Base-by-base conservation (phyloP, 2,329 filamentous ascomycete species). In the Colletotrichum sp. region DNA sequence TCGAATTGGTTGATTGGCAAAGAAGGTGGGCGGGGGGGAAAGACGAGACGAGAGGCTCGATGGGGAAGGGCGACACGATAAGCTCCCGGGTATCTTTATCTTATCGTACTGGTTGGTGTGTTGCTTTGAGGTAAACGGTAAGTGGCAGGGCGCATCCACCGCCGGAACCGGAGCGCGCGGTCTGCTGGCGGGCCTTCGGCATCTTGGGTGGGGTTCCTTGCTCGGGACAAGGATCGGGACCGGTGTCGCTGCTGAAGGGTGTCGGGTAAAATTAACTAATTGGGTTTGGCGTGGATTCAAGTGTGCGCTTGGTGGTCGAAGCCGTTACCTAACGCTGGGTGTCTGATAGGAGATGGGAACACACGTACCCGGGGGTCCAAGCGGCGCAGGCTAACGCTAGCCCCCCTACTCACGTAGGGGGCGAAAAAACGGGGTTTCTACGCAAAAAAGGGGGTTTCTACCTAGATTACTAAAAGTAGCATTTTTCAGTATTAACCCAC, bases 21-120 rank as follows among this genome's bases (percentile, higher is more conserved):
- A 52, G 0, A 52, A 64, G 34, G 32, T 9, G 28, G 36, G 39
- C 39, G 39, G 39, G 39, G 69, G 64, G 74, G 63, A 16, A 66
- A 15, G 65, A 36, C 64, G 74, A 65, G 64, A 76, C 74, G 74
- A 76, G 26, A 28, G 60, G 39, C 74, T 65, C 21, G 10, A 74
- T 74, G 64, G 44, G 74, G 74, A 62, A 76, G 63, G 26, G 32
- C 39, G 39, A 76, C 21, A 74, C 74, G 74, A 76, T 76, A 76
- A 76, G 74, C 74, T 76, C 49, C 60, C 69, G 60, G 67, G 49
- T 73, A 69, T 65, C 70, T 73, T 65, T 73, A 69, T 65, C 70
- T 76, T 73, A 76, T 76, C 70, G 65, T n/a, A 7, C 39, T 10
- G 8, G 8, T n/a, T 44, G 65, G 72, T 63, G 63, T 64, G 59